A percentile compares a stretch with the other conserved stretches of the same genome.
Evolutionary conservation across 139 green algal species (phyloP).

Genomic region (Klebsormidium nitens): DNA sequence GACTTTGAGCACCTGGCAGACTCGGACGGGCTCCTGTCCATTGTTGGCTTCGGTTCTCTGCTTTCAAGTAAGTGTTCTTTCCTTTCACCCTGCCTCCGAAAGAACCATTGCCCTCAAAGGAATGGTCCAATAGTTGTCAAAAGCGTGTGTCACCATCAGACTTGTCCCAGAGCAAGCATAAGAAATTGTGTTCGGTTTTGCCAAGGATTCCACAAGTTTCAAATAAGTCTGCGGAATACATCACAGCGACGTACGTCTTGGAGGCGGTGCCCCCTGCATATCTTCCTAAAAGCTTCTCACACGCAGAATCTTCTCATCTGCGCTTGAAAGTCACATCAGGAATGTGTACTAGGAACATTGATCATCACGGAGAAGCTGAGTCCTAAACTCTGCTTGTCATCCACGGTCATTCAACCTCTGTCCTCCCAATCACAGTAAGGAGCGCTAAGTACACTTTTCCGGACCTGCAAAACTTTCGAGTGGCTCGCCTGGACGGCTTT

Average conservation of each 20-base stretch:
- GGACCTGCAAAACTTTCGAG: constrained; percentile 64
- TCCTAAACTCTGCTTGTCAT: not conserved
- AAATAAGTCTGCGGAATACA: not conserved
- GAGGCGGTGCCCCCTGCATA: no score
- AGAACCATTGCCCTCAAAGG: not conserved
- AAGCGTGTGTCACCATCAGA: not conserved
- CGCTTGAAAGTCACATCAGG: not conserved
- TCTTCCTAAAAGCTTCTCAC: no score
- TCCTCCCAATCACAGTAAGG: constrained; percentile 52
- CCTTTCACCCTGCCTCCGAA: not conserved
- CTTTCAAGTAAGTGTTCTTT: constrained; percentile 21
- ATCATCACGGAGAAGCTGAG: not conserved
- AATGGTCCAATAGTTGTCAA: not conserved
- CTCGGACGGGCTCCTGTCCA: constrained; percentile 23
- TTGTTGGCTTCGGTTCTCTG: constrained; percentile 30
- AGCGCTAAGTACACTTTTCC: constrained; percentile 75
- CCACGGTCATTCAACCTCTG: constrained; percentile 1
- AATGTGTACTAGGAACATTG: no score
- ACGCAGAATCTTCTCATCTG: not conserved
- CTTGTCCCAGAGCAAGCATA: not conserved
- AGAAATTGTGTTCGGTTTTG: not conserved
- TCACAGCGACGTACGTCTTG: not conserved
- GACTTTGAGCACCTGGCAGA: no score
- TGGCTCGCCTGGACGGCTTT: constrained; percentile 60
- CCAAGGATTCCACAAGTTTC: not conserved